Base-by-base conservation (phyloP, 495 filamentous ascomycete genomes). In the Penicillium alfredii region DNA sequence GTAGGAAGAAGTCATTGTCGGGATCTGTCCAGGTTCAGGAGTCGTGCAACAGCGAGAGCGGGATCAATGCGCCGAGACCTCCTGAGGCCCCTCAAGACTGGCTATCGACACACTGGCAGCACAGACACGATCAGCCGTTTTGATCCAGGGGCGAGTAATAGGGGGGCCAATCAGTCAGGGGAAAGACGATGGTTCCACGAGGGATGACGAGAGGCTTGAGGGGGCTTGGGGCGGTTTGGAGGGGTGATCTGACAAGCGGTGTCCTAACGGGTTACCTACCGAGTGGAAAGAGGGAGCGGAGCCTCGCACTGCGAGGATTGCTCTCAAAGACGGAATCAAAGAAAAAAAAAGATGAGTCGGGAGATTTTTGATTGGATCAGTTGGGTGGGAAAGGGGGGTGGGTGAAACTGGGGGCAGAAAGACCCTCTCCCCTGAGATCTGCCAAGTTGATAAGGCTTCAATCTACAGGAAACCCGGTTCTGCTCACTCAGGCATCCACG, bases 221-320 rank as follows among this genome's bases (percentile, higher is more conserved):
- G 13, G 8, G 16, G 23, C n/a, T n/a, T n/a, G n/a, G n/a, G n/a
- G n/a, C n/a, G n/a, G n/a, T n/a, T n/a, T n/a, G n/a, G n/a, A n/a
- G n/a, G n/a, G n/a, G n/a, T n/a, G n/a, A n/a, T n/a, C n/a, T n/a
- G n/a, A n/a, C n/a, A n/a, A n/a, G n/a, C n/a, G n/a, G n/a, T n/a
- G n/a, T n/a, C n/a, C n/a, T n/a, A n/a, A n/a, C n/a, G n/a, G n/a
- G n/a, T n/a, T n/a, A n/a, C n/a, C n/a, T n/a, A n/a, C n/a, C n/a
- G n/a, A 33, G 29, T 7, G 32, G 16, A 31, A 32, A 23, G 31
- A 22, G 20, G 30, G 48, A 55, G 39, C 42, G 28, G 48, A 28
- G n/a, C 50, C 53, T 51, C 53, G 50, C 53, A 46, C 46, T 43
- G 53, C 51, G 53, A 57, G 53, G 45, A 50, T 34, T 29, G 55